Evolutionary conservation across 345 rosid genomes (phyloP), one percentile per base, ranked within the genome.

Genomic region (Gynandropsis gynandra): DNA sequence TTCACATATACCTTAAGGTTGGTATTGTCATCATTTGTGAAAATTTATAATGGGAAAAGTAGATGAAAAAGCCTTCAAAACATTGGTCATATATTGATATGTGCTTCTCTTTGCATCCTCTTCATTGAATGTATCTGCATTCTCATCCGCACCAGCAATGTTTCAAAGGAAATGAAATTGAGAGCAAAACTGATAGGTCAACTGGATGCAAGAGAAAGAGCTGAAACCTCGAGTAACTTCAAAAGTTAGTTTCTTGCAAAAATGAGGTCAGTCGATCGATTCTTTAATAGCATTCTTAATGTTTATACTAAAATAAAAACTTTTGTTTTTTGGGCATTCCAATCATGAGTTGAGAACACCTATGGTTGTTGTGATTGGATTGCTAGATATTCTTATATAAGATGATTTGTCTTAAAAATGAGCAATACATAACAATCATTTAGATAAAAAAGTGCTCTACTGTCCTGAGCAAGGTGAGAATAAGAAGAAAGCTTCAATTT

Each of bases 281-380:
- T 59, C 19, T n/a, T n/a, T n/a, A n/a, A n/a, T n/a, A 37, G 11
- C 16, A 50, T 50, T 56, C n/a, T 27, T 35, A 52, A 34, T 24
- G 33, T 61, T 10, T 11, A 15, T 56, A 61, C 24, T 57, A 51
- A 65, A 48, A 34, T 54, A 46, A 67, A 37, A 1, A 31, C 9
- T n/a, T n/a, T 20, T 52, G 2, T n/a, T n/a, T 9, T 42, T 45
- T 75, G 7, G 58, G 50, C 27, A 51, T 76, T 66, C 10, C 80
- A 92, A 96, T 68, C 98, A 92, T 62, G 98, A 92, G 65, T 52
- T 92, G 75, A 74, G 98, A 78, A 92, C 96, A 9, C 98, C 98
- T 17, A 92, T 92, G 98, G 96, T 96, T 70, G 98, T 96, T 43
- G 95, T 92, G 52, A 92, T 92, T 59, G 98, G 98, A 21, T 72